Conservation (phyloP, 2,329 filamentous ascomycete species). For the Talaromyces amestolkiae region DNA sequence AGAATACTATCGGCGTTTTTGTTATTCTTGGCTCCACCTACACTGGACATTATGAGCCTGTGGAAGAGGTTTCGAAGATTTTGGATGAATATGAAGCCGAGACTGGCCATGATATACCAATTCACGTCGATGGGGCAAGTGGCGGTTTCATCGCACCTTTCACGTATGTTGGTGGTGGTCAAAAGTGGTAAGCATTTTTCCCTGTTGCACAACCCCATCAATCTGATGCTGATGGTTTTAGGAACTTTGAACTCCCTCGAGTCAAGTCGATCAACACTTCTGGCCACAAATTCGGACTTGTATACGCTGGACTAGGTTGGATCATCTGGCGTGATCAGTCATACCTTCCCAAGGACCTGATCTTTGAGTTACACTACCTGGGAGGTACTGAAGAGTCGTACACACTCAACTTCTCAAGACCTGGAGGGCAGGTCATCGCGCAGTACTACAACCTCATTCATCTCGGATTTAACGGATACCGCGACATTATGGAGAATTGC, state of each 20-base stretch:
- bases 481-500: conserved; percentile 62
- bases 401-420: conserved; percentile 70
- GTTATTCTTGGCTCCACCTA: conserved; percentile 71
- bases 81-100: conserved; percentile 62
- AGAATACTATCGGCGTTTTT: conserved; percentile 75
- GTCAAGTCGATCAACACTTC: conserved; percentile 59
- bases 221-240: conserved; percentile 30
- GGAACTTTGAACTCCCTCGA: conserved; percentile 34
- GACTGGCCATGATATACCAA: conserved; percentile 64
- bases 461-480: conserved; percentile 65
- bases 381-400: conserved; percentile 70
- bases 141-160: conserved; percentile 47
- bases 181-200: conserved; percentile 51
- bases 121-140: conserved; percentile 49
- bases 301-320: conserved; percentile 69
- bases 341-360: conserved; percentile 64
- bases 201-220: background rate
- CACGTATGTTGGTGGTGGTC: conserved; percentile 34
- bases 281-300: conserved; percentile 52
- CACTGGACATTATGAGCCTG: conserved; percentile 71
- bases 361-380: conserved; percentile 70
- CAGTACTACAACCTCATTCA: conserved; percentile 74
- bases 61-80: conserved; percentile 64
- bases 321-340: conserved; percentile 66
- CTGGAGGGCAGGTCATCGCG: conserved; percentile 66